Evolutionary conservation across 2,329 filamentous ascomycete genomes (phyloP), one percentile per base, ranked within the genome.

Genomic region (Plenodomus biglobosus): DNA sequence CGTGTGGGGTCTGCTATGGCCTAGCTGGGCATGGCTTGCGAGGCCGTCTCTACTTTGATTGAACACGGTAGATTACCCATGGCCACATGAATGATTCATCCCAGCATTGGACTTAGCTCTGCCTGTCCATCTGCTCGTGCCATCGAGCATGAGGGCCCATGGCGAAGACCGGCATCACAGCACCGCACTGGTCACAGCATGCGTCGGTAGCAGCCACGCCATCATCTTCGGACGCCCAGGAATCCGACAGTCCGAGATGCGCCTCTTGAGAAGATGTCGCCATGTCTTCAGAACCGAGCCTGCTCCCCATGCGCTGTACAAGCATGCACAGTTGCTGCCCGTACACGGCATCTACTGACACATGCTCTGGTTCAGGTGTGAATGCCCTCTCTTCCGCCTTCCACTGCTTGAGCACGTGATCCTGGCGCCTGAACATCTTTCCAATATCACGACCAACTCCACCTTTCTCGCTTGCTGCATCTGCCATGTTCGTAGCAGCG

Each of bases 401-500:
- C 75, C 86, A 92, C 41, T 87, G 84, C 51, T 79, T 83, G 45
- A 91, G 73, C 22, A 84, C 80, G 38, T 83, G 79, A 41, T 89
- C 85, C 66, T 95, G 90, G 45, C 78, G 79, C 62, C 77, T 84
- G 68, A 96, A 95, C 90, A 96, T 95, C 62, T 78, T 81, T 1
- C 81, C 80, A 57, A 96, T 96, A 62, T 96, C 85, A 55, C 87
- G 79, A 1, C 88, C 89, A 11, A 64, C 69, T 0, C 74, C 74
- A 18, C 69, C 73, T 56, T 69, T 77, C 44, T 72, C 73, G 8
- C 76, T 73, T 19, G 73, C 76, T 3, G 72, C 69, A 52, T 77
- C 74, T 6, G 64, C 80, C 85, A 97, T 92, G 66, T 96, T 95
- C 13, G 88, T 87, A 7, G 89, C 91, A 38, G 90, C 92, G 18